phyloP scores from a whole-genome alignment of 345 rosid species.

The Eutrema heterophyllum region DNA sequence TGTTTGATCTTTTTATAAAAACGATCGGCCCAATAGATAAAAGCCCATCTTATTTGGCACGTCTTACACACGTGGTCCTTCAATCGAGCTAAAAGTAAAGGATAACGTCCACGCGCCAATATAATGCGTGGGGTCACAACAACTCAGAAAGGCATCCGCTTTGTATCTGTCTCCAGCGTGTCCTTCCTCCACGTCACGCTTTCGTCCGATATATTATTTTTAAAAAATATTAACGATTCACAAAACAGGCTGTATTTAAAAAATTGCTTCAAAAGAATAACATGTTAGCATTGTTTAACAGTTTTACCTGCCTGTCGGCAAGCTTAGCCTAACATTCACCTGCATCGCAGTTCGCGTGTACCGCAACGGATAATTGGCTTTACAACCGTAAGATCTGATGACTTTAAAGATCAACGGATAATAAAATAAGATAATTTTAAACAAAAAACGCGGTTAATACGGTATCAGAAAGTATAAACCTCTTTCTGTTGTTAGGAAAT shows the following conservation, averaged over 20 bases:
- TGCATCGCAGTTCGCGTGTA: background rate
- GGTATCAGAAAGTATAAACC: background rate
- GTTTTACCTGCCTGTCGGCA: slow-evolving; percentile 46
- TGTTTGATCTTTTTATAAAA: background rate
- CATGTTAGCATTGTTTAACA: slow-evolving; percentile 10
- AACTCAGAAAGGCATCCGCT: background rate
- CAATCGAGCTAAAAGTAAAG: background rate
- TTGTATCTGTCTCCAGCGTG: slow-evolving; percentile 26
- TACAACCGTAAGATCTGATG: background rate
- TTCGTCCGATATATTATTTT: background rate
- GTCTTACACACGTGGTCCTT: background rate
- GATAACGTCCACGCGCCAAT: slow-evolving; percentile 9
- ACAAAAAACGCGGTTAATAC: slow-evolving; percentile 2
- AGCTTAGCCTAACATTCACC: background rate
- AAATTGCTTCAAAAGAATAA: background rate
- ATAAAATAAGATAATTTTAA: background rate
- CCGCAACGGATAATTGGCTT: slow-evolving; percentile 2
- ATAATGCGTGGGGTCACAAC: background rate
- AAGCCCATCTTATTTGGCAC: background rate
- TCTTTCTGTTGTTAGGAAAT: background rate
- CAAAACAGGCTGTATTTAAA: slow-evolving; percentile 11
- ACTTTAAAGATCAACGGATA: slow-evolving; percentile 26
- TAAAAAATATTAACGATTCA: background rate
- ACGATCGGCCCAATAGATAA: background rate
- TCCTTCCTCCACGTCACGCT: slow-evolving; percentile 9